phyloP scores from a whole-genome alignment of 768 basidiomycete species.

The Clathrus columnatus region DNA sequence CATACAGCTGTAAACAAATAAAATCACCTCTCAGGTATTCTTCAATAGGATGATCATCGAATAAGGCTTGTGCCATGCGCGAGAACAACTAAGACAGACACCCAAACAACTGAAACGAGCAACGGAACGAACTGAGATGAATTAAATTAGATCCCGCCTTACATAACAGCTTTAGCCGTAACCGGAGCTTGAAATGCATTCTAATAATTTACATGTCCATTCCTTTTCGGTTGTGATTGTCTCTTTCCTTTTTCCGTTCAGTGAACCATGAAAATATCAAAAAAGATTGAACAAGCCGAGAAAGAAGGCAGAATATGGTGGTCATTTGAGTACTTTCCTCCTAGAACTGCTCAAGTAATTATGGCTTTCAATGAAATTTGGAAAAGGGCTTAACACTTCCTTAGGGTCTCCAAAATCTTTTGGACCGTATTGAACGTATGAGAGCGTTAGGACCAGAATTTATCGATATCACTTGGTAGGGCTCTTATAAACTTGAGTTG shows the following conservation, averaged over 20 bases:
- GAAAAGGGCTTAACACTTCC: neutral
- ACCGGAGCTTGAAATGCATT: no score
- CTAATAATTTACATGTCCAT: no score
- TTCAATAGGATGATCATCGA: constrained; percentile 69
- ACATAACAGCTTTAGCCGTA: no score
- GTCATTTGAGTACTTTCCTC: constrained; percentile 99
- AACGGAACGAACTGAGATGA: no score
- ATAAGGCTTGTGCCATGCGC: constrained; percentile 67
- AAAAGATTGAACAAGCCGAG: constrained; percentile 81
- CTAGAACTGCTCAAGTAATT: constrained; percentile 82
- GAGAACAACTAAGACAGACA: neutral
- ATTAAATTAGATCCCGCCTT: no score
- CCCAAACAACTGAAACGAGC: neutral
- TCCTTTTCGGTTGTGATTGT: no score
- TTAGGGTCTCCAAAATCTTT: constrained; percentile 88
- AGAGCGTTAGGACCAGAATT: constrained; percentile 91
- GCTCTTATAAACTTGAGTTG: neutral
- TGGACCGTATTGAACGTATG: constrained; percentile 99
- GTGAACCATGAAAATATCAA: constrained; percentile 81
- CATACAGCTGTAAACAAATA: neutral
- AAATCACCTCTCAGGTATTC: constrained; percentile 58
- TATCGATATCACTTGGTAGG: constrained; percentile 92
- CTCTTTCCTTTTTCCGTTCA: neutral
- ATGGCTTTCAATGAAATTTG: neutral
- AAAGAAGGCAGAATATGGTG: constrained; percentile 90